These are phyloP conservation scores for Venturia pyrina DNA, from an alignment of 2,329 filamentous ascomycete species.

Conservation along the genomic window DNA sequence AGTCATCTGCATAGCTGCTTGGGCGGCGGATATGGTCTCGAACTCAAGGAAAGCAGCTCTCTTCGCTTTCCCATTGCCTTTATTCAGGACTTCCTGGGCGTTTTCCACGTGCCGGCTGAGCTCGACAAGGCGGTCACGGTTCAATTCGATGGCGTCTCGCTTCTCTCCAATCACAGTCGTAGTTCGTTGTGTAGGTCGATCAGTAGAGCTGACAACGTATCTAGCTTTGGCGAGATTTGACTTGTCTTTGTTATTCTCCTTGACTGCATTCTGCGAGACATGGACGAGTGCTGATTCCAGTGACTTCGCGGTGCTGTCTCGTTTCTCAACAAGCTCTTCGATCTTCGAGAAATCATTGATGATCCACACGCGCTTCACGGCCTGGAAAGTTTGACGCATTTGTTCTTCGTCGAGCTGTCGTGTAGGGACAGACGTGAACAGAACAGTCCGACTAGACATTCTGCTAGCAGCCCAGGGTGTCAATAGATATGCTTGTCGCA, in stretches of 20 bases:
- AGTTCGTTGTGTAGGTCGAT: slow-evolving; percentile 63
- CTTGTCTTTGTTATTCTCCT: slow-evolving; percentile 54
- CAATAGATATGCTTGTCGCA: slow-evolving; percentile 84
- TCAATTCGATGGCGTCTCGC: slow-evolving; percentile 87
- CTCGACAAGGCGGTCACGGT: slow-evolving; percentile 61
- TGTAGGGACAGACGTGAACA: slow-evolving; percentile 53
- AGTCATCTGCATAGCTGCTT: slow-evolving; percentile 67
- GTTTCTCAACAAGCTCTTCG: slow-evolving; percentile 69
- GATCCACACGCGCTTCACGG: slow-evolving; percentile 54
- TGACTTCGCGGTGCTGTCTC: slow-evolving; percentile 68
- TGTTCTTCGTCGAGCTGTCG: slow-evolving; percentile 27
- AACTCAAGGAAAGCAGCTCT: slow-evolving; percentile 86
- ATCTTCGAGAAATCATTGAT: slow-evolving; percentile 67
- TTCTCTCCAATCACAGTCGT: slow-evolving; percentile 66
- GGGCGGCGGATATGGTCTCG: slow-evolving; percentile 67
- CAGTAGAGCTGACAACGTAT: slow-evolving; percentile 46
- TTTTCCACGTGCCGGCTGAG: slow-evolving; percentile 60
- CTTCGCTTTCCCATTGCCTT: slow-evolving; percentile 56
- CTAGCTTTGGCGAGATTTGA: slow-evolving; percentile 41
- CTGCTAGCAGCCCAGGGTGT: slow-evolving; percentile 76
- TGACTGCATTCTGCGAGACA: slow-evolving; percentile 70
- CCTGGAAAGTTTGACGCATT: slow-evolving; percentile 26
- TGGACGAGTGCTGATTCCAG: slow-evolving; percentile 82
- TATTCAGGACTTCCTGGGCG: slow-evolving; percentile 56
- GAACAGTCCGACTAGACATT: slow-evolving; percentile 80